Evolutionary conservation across 2,329 filamentous ascomycete species (phyloP), one percentile per base, ranked within the genome.

Genomic region (Fusarium oxysporum): DNA sequence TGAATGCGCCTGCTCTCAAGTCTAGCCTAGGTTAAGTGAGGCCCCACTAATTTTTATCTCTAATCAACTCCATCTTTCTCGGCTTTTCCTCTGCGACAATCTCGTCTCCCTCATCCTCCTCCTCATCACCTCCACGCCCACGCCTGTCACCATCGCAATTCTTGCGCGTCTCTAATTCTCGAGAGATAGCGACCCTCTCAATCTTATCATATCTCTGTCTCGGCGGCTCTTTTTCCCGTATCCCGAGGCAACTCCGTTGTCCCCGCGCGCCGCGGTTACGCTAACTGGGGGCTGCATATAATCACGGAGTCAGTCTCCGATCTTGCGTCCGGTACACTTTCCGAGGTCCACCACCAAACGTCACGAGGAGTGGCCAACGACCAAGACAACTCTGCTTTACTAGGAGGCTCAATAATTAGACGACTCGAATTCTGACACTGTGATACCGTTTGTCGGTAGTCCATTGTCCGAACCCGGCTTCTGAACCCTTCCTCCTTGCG

Each of bases 211-310:
- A 35, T 51, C 12, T 51, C 55, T 28, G 45, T 47, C 43, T 51
- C 71, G 51, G 64, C 58, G 37, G 47, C 44, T 51, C 55, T 53
- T 73, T 70, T 44, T 4, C 43, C 63, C 55, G 58, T 58, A 65
- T 74, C 55, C 71, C 71, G 71, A 73, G 63, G 67, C 71, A 74
- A 74, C 67, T 74, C 71, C 71, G 71, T 56, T 60, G 71, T 56
- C 71, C 71, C 71, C 71, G 67, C 68, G 58, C 71, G 68, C 47
- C 54, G 47, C 64, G 63, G 63, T 40, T 68, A 72, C 71, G 71
- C 71, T 74, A 73, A 62, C 71, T 73, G 63, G 69, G 69, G 67
- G 48, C 65, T 71, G 71, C 71, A 74, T 69, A 71, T 43, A 71
- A 67, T 48, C 71, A 73, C 71, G 68, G 71, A 62, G 71, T 73